A percentile compares a stretch with the other conserved stretches of the same genome.
Evolutionary conservation across 352 stramenopile genomes (phyloP).

Genomic region (Pythium plurisporium): DNA sequence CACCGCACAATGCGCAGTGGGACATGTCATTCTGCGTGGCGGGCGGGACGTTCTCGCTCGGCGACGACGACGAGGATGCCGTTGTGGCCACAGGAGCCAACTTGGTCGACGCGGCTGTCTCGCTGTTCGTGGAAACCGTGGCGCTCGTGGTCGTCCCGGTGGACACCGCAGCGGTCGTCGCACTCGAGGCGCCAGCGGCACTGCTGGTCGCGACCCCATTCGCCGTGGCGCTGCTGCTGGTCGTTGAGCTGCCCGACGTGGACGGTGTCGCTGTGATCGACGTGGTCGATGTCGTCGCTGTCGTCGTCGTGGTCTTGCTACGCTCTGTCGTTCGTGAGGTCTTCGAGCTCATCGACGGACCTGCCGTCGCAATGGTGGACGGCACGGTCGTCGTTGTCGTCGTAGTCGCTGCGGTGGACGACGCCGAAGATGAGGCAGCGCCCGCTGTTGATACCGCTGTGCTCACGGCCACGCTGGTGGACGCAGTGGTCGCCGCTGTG

Average conservation of each 20-base stretch:
- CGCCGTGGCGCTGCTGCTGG: neutral
- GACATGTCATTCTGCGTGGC: constrained; percentile 9
- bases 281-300: neutral
- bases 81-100: neutral
- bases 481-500: neutral
- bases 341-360: neutral
- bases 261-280: neutral
- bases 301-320: neutral
- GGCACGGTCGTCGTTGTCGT: constrained; percentile 1
- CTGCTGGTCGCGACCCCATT: neutral
- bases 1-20: constrained; percentile 10
- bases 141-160: neutral
- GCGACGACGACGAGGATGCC: constrained; percentile 4
- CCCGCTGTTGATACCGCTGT: too few species aligned
- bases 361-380: neutral
- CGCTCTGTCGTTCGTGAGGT: neutral
- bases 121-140: neutral
- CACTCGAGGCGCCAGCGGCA: neutral
- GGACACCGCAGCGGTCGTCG: neutral
- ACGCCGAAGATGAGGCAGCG: neutral
- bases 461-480: too few species aligned
- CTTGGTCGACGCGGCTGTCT: neutral
- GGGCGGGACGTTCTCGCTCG: constrained; percentile 4
- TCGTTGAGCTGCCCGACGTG: neutral
- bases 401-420: neutral